Percentiles rank a stretch among this genome's conserved stretches.
Conservation (phyloP, 2,329 filamentous ascomycete species). For the Fusarium longipes region DNA sequence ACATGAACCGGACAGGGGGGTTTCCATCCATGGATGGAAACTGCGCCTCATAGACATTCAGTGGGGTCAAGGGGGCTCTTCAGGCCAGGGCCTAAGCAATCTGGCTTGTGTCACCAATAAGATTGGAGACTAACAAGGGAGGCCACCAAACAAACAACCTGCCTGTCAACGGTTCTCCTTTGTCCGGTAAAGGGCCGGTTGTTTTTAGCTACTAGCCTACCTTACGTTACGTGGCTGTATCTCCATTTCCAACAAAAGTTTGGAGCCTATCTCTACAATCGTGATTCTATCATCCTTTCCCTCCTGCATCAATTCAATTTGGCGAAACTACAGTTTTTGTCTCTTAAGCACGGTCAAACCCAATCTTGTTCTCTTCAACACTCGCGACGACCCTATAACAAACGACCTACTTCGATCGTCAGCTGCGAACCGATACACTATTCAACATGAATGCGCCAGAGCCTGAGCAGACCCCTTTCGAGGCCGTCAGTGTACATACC, state of each 20-base stretch:
- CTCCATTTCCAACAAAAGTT: slow-evolving; percentile 35
- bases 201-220: slow-evolving; percentile 22
- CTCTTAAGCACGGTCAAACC: slow-evolving; percentile 1
- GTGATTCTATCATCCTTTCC: slow-evolving; percentile 23
- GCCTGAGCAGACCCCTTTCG: slow-evolving; percentile 91
- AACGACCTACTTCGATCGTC: slow-evolving; percentile 10
- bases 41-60: slow-evolving; percentile 39
- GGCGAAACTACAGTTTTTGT: slow-evolving; percentile 12
- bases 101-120: slow-evolving; percentile 33
- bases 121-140: slow-evolving; percentile 24
- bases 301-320: slow-evolving; percentile 14
- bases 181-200: slow-evolving; percentile 38
- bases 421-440: slow-evolving; percentile 19
- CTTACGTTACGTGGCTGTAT: slow-evolving; percentile 47
- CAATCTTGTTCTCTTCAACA: slow-evolving; percentile 1
- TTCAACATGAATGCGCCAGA: slow-evolving; percentile 83
- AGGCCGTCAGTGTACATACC: slow-evolving; percentile 87
- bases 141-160: slow-evolving; percentile 30
- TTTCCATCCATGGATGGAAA: too few species aligned
- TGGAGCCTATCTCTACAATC: slow-evolving; percentile 21
- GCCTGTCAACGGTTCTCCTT: slow-evolving; percentile 31
- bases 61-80: slow-evolving; percentile 32
- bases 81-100: slow-evolving; percentile 11
- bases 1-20: slow-evolving; percentile 11
- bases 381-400: not conserved